Base-by-base conservation (phyloP, 371 early-diverging fungal genomes). In the Rhizopus arrhizus region DNA sequence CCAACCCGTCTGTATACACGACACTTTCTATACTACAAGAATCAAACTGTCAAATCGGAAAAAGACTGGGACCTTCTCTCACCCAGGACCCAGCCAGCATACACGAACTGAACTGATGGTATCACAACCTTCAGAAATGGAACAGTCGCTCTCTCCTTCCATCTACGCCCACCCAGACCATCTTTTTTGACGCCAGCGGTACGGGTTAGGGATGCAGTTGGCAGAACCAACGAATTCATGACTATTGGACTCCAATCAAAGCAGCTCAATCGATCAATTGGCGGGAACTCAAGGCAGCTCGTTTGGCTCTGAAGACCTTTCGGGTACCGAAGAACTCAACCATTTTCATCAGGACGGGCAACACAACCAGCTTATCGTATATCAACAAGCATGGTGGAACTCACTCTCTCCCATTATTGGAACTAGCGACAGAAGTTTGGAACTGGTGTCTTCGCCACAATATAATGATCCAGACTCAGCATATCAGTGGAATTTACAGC, bases 261-360 rank as follows among this genome's bases (percentile, higher is more conserved):
- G 48, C 36, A 0, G 34, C 13, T 4, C 33, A 50, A 11, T 65
- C 65, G 4, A 72, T 72, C 57, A 72, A 68, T 28, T 63, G 64
- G 68, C 45, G 66, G 13, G 68, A 68, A 31, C 40, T 72, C n/a
- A 61, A 60, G 11, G n/a, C 43, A 41, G 5, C 57, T 0, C 31
- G 49, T 29, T 50, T 64, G 6, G 49, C 59, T 5, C 38, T 54
- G 7, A 48, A n/a, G 10, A 36, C 60, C 5, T 56, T 61, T 34
- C 34, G 41, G 16, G 40, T 50, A 2, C 41, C 55, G 1, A 36
- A 55, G 28, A 35, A 42, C 51, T 55, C 41, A 28, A 29, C 36
- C 12, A 46, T 60, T 22, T 8, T 36, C 13, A 16, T 61, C 13
- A 10, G 42, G 1, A 61, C 50, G 3, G 55, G 42, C 56, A 61